Conservation (phyloP, 1,139 yeast genomes). For the Kazachstania sp. region DNA sequence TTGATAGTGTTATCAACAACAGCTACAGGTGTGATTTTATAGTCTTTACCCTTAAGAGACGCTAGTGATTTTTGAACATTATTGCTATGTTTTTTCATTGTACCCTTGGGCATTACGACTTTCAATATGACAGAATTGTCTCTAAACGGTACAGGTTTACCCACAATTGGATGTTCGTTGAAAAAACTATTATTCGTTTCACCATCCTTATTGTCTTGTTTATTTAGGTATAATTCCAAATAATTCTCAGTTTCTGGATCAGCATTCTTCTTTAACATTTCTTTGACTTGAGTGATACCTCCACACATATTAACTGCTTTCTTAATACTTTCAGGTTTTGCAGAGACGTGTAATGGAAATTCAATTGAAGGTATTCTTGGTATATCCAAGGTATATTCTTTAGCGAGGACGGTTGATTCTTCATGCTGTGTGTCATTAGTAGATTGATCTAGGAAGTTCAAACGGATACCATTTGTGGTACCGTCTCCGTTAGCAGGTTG, state of each 20-base stretch:
- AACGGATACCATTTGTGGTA: background rate
- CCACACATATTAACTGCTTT: slow-evolving; percentile 73
- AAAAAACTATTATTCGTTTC: slow-evolving; percentile 14
- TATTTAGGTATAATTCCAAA: slow-evolving; percentile 44
- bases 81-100: slow-evolving; percentile 41
- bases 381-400: slow-evolving; percentile 52
- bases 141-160: slow-evolving; percentile 37
- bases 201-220: slow-evolving; percentile 7
- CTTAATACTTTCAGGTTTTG: slow-evolving; percentile 38
- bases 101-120: slow-evolving; percentile 58
- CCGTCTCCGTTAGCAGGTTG: no score
- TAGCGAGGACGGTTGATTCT: slow-evolving; percentile 33
- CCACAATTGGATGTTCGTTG: slow-evolving; percentile 71
- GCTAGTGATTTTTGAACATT: slow-evolving; percentile 47
- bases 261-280: slow-evolving; percentile 32
- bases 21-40: slow-evolving; percentile 52
- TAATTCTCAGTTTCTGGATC: slow-evolving; percentile 50
- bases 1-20: slow-evolving; percentile 63
- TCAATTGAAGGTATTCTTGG: slow-evolving; percentile 76
- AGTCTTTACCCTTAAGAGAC: slow-evolving; percentile 24
- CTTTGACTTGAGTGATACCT: slow-evolving; percentile 43
- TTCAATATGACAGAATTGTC: slow-evolving; percentile 61
- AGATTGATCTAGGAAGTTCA: background rate
- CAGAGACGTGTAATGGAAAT: slow-evolving; percentile 59
- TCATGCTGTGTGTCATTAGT: background rate